Evolutionary conservation across 805 yeast genomes (phyloP).

Genomic region (Candida khao-thaluensis): DNA sequence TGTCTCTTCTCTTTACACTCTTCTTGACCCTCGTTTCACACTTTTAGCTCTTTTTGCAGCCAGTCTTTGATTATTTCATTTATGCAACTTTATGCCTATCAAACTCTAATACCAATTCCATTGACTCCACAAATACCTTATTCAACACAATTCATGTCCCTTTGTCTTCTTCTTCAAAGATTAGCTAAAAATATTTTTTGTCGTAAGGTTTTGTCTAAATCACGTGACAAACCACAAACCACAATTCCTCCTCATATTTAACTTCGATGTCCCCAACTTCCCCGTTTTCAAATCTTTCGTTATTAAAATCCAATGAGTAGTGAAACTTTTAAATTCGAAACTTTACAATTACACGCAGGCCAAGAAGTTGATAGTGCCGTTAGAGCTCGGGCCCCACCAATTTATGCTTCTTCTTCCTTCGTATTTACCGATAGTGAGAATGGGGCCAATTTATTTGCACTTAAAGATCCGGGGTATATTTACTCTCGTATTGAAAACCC

Average conservation of each 20-base stretch:
- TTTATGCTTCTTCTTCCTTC: slow-evolving; percentile 88
- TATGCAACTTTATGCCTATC: no score
- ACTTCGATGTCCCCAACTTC: not conserved
- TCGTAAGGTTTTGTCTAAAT: not conserved
- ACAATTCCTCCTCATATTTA: slow-evolving; percentile 8
- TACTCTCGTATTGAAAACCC: slow-evolving; percentile 93
- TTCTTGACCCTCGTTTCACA: no score
- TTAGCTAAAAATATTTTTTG: not conserved
- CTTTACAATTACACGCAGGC: slow-evolving; percentile 94
- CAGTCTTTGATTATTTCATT: no score
- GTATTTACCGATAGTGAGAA: slow-evolving; percentile 86
- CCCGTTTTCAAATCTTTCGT: not conserved
- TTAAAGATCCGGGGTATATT: slow-evolving; percentile 80
- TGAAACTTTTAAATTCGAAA: slow-evolving; percentile 53
- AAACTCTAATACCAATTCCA: no score
- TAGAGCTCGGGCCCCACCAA: slow-evolving; percentile 87
- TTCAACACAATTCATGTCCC: no score
- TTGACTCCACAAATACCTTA: no score
- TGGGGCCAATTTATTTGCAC: slow-evolving; percentile 87
- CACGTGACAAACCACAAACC: slow-evolving; percentile 4
- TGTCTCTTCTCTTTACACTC: no score
- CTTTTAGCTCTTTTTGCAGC: no score
- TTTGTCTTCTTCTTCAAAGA: no score
- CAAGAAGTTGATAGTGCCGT: slow-evolving; percentile 66
- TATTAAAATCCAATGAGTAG: not conserved